Evolutionary conservation across 1,284 basidiomycete species (phyloP).

Genomic region (Ceratobasidium sp.): DNA sequence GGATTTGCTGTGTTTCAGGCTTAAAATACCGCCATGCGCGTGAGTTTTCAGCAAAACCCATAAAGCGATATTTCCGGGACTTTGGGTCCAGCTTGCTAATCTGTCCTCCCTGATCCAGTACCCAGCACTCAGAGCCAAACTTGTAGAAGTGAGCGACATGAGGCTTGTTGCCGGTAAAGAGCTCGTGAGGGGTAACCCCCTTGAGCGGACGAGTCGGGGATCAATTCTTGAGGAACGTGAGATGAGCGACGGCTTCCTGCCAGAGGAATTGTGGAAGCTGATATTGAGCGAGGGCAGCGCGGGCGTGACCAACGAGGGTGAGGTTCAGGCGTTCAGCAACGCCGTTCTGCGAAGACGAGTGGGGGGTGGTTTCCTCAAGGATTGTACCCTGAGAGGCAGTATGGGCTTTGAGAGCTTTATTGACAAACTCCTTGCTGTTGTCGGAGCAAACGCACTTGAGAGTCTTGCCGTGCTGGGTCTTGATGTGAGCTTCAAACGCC

Average conservation of each 20-base stretch:
- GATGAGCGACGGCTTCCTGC: slow-evolving; percentile 30
- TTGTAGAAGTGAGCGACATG: neutral
- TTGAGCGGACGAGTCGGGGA: neutral
- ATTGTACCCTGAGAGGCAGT: neutral
- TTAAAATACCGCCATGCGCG: slow-evolving; percentile 2
- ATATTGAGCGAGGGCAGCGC: neutral
- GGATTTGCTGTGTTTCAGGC: neutral
- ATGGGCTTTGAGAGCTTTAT: neutral
- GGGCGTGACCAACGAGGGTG: slow-evolving; percentile 27
- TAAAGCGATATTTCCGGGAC: slow-evolving; percentile 4
- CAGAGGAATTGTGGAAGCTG: neutral
- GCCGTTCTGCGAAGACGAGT: slow-evolving; percentile 55
- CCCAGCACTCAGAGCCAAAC: slow-evolving; percentile 8
- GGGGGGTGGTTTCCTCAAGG: slow-evolving; percentile 46
- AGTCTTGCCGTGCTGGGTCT: neutral
- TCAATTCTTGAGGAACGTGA: neutral
- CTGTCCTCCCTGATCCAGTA: neutral
- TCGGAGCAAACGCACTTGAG: neutral
- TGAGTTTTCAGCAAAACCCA: neutral
- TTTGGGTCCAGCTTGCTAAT: slow-evolving; percentile 10
- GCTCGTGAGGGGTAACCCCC: neutral
- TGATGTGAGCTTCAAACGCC: neutral
- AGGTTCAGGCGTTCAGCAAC: slow-evolving; percentile 55
- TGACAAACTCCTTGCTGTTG: neutral
- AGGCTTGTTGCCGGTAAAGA: neutral